phyloP scores from a whole-genome alignment of 345 rosid genomes.

The Heritiera littoralis region DNA sequence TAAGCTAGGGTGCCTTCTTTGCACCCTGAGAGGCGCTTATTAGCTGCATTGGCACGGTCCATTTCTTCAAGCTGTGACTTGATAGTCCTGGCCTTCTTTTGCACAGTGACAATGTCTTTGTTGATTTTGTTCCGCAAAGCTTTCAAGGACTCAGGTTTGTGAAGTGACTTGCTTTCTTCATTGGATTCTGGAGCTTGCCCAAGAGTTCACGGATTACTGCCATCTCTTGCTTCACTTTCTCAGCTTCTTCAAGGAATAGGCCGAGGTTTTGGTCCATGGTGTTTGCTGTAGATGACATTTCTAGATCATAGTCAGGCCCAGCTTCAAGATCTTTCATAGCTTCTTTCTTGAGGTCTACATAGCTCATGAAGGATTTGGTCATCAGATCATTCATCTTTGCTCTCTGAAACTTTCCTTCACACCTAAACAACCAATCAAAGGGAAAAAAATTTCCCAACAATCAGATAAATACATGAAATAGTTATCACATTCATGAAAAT shows the following conservation, averaged over 20 bases:
- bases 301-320: conserved; percentile 63
- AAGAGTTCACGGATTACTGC: conserved; percentile 64
- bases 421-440: background rate
- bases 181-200: conserved; percentile 59
- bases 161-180: conserved; percentile 81
- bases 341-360: conserved; percentile 87
- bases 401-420: background rate
- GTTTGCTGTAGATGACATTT: conserved; percentile 52
- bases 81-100: conserved; percentile 61
- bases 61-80: conserved; percentile 75
- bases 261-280: conserved; percentile 68
- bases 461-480: background rate
- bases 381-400: conserved; percentile 84
- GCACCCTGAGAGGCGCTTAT: conserved; percentile 73
- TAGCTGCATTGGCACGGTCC: conserved; percentile 78
- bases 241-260: conserved; percentile 86
- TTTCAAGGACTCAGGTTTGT: conserved; percentile 72
- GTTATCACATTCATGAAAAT: background rate
- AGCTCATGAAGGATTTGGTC: conserved; percentile 94
- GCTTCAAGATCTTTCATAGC: conserved; percentile 94
- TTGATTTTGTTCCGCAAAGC: conserved; percentile 68
- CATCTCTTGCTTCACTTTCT: conserved; percentile 84
- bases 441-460: background rate
- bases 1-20: conserved; percentile 79
- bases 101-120: conserved; percentile 62